A percentile compares a stretch with the other conserved stretches of the same genome.
Conservation (phyloP, 768 basidiomycete genomes). For the Cystoderma amianthinum region DNA sequence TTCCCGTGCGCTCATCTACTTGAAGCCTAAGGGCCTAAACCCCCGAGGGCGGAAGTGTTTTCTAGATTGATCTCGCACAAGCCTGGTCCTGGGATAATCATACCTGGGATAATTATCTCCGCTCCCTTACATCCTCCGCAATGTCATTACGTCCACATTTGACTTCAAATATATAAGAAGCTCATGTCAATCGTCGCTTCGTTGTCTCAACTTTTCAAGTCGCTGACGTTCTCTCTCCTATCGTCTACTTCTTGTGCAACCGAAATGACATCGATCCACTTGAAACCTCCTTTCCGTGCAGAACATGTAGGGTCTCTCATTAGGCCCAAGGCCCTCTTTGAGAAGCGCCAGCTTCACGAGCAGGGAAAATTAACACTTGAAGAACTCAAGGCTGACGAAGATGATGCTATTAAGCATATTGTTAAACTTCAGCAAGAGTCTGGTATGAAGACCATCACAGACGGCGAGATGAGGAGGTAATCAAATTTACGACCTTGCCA, state of each 20-base stretch:
- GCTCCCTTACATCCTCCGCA: no score
- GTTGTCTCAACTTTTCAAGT: conserved; percentile 1
- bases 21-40: no score
- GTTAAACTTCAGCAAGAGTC: conserved; percentile 46
- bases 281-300: conserved; percentile 35
- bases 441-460: conserved; percentile 56
- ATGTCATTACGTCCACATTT: no score
- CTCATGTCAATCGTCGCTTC: conserved; percentile 8
- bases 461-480: conserved; percentile 47
- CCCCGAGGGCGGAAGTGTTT: no score
- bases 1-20: no score
- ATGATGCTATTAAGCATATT: conserved; percentile 45
- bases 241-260: conserved; percentile 2
- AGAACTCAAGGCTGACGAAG: conserved; percentile 42
- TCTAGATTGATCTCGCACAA: no score
- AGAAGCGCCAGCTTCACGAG: conserved; percentile 38
- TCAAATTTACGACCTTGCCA: no score
- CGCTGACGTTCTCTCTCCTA: conserved; percentile 3
- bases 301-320: conserved; percentile 62
- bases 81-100: no score
- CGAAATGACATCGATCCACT: conserved; percentile 14
- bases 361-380: conserved; percentile 28
- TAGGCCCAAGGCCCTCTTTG: conserved; percentile 41
- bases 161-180: no score
- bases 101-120: no score